Conservation (phyloP, 164 flowering plant species). For the Kingdonia uniflora region DNA sequence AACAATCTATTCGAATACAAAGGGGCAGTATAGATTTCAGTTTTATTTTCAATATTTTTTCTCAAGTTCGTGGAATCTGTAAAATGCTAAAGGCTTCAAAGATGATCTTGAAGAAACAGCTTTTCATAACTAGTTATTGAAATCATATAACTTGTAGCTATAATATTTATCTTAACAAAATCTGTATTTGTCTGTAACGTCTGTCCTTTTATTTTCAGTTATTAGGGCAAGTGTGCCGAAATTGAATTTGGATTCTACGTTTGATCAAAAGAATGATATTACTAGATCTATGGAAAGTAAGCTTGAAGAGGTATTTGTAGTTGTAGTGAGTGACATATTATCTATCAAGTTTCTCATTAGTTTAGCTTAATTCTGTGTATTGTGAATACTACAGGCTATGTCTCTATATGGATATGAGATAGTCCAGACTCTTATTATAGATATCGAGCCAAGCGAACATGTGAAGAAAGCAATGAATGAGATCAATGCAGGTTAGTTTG, state of each 20-base stretch:
- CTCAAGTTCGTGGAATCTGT: too few relatives aligned
- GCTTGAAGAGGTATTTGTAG: slow-evolving; percentile 77
- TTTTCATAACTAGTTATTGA: too few relatives aligned
- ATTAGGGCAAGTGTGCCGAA: slow-evolving; percentile 76
- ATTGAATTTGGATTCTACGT: slow-evolving; percentile 52
- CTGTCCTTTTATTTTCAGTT: slow-evolving; percentile 25
- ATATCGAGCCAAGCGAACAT: slow-evolving; percentile 70
- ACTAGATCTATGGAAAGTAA: slow-evolving; percentile 71
- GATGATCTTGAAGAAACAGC: too few relatives aligned
- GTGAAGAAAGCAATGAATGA: slow-evolving; percentile 88
- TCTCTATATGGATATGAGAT: slow-evolving; percentile 75
- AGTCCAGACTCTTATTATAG: slow-evolving; percentile 73
- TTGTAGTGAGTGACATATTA: too few relatives aligned
- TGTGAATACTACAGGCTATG: slow-evolving; percentile 51
- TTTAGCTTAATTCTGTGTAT: not conserved
- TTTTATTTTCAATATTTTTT: too few relatives aligned
- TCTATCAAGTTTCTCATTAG: too few relatives aligned
- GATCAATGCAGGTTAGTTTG: slow-evolving; percentile 63
- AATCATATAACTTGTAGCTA: too few relatives aligned
- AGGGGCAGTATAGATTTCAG: too few relatives aligned
- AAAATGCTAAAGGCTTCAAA: too few relatives aligned
- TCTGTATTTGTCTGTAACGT: too few relatives aligned
- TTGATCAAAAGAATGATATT: slow-evolving; percentile 80
- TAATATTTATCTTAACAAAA: too few relatives aligned
- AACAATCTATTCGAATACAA: too few relatives aligned